Base-by-base conservation (phyloP, 2,329 filamentous ascomycete species). In the Xylaria sp. region DNA sequence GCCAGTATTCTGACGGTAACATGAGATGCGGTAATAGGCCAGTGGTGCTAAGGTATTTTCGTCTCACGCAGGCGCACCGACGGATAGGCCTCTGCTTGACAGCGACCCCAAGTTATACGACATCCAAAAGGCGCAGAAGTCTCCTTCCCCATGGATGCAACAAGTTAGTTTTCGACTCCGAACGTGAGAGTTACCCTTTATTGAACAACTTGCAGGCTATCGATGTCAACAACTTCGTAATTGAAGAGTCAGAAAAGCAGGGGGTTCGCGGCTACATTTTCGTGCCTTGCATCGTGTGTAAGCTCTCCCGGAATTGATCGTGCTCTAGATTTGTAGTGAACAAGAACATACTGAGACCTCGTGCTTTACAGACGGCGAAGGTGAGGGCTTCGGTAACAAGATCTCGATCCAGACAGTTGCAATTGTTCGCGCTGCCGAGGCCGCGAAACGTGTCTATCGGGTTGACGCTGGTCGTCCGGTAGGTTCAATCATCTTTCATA, bases 31-130 rank as follows among this genome's bases (percentile, higher is more conserved):
- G 39, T 41, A 37, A 7, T 50, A 83, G 79, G 87, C 86, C 0
- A 81, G 77, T 2, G 86, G 86, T 0, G 86, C 86, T 28, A 88
- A 88, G 76, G 72, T 85, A 3, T 87, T 88, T 73, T 86, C 84
- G 15, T 80, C 77, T 34, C 83, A 85, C 73, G 81, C 81, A 0
- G 84, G 82, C 0, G 77, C 81, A 5, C 83, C 84, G 0, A 82
- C 79, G 0, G 80, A 85, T 66, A 67, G 75, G 9, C 78, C 78
- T 0, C 69, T 88, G 0, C 66, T 80, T 2, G 86, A 88, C 67
- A 81, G 79, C 2, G 82, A 86, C 34, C 79, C 80, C 0, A 65
- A 73, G 0, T 70, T 87, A 13, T 85, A 82, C 60, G 77, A 81
- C 0, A 78, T 84, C 4, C 83, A 85, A 58, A 85, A 84, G 69